Base-by-base conservation (phyloP, 257 asterid genomes). In the Lithospermum erythrorhizon region DNA sequence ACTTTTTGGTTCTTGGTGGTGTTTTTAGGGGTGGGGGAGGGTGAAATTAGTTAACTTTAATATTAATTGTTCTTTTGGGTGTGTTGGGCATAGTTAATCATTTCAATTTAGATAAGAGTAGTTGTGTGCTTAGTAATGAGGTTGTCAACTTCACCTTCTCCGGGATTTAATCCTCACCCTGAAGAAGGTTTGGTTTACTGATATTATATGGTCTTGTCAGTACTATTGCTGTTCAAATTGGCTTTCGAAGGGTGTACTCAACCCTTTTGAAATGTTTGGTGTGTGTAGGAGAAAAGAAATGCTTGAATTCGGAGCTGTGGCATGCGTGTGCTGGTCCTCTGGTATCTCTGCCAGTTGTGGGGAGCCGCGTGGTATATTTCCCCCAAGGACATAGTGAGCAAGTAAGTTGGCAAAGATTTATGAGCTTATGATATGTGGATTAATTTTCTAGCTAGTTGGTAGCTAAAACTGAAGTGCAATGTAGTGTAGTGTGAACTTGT, bases 251-350 rank as follows among this genome's bases (percentile, higher is more conserved):
- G 13, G 13, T 11, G 4, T 41, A 14, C 17, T 11, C 49, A 41
- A 41, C 4, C 45, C 13, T 41, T 41, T 41, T 14, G 4, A 41
- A 35, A 35, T 35, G 11, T 10, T 35, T 35, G 11, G 13, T 35
- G 32, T 9, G 45, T 55, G 60, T 78, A 78, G 89, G 85, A 17
- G 86, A 80, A 27, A 78, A 76, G 41, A 82, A 67, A 67, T 80
- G 83, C 76, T 58, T 87, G 18, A 87, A 83, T 68, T 83, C 89
- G 25, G 94, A 87, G 73, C 90, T 87, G 23, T 87, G 96, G 96
- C 96, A 87, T 81, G 96, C 96, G 51, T 87, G 96, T 79, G 86
- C 96, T 20, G 96, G 96, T 72, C 96, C 96, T 70, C 94, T 87
- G 66, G 94, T 87, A 74, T 87, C 90, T 66, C 82, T 87, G 55